A percentile compares a stretch with the other conserved stretches of the same genome.
Conservation (phyloP, 148 eudicot genomes). For the Arbutus unedo region DNA sequence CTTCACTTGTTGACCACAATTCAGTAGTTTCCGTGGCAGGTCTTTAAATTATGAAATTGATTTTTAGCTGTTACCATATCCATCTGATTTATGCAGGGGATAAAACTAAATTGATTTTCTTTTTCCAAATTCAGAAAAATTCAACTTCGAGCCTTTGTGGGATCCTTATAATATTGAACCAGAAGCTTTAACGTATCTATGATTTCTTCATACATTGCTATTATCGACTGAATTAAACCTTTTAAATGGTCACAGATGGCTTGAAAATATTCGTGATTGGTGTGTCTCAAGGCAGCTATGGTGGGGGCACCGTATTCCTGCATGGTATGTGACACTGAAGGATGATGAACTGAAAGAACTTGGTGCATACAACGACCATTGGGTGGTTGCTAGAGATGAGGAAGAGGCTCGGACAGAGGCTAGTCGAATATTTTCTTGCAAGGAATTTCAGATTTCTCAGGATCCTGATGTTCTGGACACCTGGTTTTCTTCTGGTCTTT, state of each 20-base stretch:
- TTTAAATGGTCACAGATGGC: conserved; percentile 61
- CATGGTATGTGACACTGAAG: conserved; percentile 85
- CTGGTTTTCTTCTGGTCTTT: conserved; percentile 95
- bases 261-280: conserved; percentile 95
- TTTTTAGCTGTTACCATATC: background rate
- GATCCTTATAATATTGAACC: background rate
- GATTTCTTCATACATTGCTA: background rate
- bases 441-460: conserved; percentile 62
- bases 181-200: background rate
- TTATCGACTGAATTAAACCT: conserved; percentile 10
- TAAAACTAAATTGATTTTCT: background rate
- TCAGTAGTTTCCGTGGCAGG: background rate
- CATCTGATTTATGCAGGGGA: background rate
- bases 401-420: conserved; percentile 78
- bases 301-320: conserved; percentile 99
- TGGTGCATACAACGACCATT: conserved; percentile 77
- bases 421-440: conserved; percentile 45
- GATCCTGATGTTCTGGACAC: conserved; percentile 97
- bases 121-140: background rate
- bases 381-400: conserved; percentile 83
- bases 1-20: background rate
- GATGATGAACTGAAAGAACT: conserved; percentile 69
- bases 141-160: background rate
- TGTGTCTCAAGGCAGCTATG: conserved; percentile 97
- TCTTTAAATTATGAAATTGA: background rate